A percentile compares a stretch with the other conserved stretches of the same genome.
Evolutionary conservation across 2,329 filamentous ascomycete genomes (phyloP).

Genomic region (Botrytis hyacinthi): DNA sequence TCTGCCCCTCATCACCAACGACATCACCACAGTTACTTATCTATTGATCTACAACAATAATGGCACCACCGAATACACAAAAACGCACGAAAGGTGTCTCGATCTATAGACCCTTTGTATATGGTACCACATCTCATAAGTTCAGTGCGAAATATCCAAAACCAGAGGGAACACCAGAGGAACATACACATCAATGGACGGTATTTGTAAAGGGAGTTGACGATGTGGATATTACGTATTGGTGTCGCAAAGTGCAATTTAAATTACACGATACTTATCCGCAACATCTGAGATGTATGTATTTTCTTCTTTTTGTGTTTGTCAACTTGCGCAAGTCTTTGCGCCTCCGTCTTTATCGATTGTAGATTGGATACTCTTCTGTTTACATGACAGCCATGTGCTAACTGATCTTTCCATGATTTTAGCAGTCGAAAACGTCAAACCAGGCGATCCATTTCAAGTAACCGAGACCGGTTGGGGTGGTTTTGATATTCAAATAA

Average conservation of each 20-base stretch:
- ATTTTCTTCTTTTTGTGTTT: neutral
- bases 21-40: neutral
- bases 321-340: neutral
- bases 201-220: constrained; percentile 91
- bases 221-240: constrained; percentile 88
- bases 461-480: constrained; percentile 95
- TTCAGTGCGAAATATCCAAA: constrained; percentile 77
- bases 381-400: neutral
- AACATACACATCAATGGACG: constrained; percentile 96
- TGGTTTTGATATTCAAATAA: constrained; percentile 94
- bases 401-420: neutral
- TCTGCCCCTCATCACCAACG: constrained; percentile 9
- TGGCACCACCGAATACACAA: constrained; percentile 56
- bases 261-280: constrained; percentile 97
- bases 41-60: neutral
- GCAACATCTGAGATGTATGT: constrained; percentile 76
- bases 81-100: constrained; percentile 66
- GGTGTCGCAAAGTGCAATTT: constrained; percentile 96
- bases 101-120: constrained; percentile 65
- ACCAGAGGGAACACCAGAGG: constrained; percentile 72
- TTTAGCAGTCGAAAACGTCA: constrained; percentile 66
- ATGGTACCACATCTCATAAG: constrained; percentile 75
- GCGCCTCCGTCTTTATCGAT: neutral
- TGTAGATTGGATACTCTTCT: neutral
- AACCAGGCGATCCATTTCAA: constrained; percentile 65